These are phyloP conservation scores for Chimonanthus praecox DNA, from an alignment of 164 flowering plant genomes.

Conservation along the genomic window DNA sequence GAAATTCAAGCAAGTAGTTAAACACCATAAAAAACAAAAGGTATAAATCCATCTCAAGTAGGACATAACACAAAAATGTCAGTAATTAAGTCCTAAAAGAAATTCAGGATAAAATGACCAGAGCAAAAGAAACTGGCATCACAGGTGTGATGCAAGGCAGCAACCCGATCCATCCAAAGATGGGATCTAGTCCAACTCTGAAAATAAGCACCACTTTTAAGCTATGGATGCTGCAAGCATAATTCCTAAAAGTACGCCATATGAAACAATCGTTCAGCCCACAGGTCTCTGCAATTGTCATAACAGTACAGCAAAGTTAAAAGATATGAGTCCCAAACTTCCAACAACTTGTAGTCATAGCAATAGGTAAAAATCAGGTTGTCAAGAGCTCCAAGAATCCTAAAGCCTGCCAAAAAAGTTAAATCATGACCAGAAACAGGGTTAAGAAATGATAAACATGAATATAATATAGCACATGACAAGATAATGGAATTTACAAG, in stretches of 20 bases:
- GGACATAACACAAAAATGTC: conserved; percentile 15
- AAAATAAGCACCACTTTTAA: not conserved
- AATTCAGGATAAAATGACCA: conserved; percentile 4
- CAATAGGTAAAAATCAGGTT: conserved; percentile 81
- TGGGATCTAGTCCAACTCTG: conserved; percentile 19
- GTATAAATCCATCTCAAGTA: conserved; percentile 2
- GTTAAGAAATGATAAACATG: conserved; percentile 3
- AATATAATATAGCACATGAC: not conserved
- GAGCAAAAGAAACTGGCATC: conserved; percentile 17
- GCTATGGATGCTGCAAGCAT: not conserved
- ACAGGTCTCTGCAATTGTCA: conserved; percentile 84
- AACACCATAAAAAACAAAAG: not conserved
- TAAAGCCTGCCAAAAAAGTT: conserved; percentile 5
- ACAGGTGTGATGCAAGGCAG: conserved; percentile 5
- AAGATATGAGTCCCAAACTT: conserved; percentile 91
- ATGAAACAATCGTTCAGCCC: conserved; percentile 7
- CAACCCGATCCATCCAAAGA: conserved; percentile 17
- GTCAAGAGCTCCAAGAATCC: conserved; percentile 45
- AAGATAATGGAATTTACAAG: not conserved
- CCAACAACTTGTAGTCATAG: conserved; percentile 74
- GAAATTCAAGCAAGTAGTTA: conserved; percentile 1
- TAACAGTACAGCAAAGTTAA: conserved; percentile 94
- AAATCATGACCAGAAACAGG: conserved; percentile 2
- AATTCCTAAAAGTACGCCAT: conserved; percentile 9
- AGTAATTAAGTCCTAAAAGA: conserved; percentile 17